Evolutionary conservation across 306 rosid species (phyloP), one percentile per base, ranked within the genome.

Genomic region (Castanea sativa): DNA sequence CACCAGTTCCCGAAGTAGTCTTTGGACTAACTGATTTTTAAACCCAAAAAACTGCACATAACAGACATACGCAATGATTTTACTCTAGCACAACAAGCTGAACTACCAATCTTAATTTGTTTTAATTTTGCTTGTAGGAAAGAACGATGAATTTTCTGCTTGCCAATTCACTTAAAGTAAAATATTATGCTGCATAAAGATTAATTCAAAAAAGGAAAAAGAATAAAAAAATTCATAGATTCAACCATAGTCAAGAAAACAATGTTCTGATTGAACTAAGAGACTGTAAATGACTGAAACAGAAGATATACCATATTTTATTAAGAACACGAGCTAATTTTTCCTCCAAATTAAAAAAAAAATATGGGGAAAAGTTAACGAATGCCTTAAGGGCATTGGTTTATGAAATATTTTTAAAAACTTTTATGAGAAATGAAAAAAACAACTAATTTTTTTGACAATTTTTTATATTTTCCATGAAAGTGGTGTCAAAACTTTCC

Each of bases 21-120:
- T 89, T 81, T 86, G 97, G 59, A 94, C 82, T 70, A 89, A 86
- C 21, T 83, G 91, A 76, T 94, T 90, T 85, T 90, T 92, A 63
- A 94, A 92, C 84, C 98, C 98, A 77, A 94, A 94, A 90, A 94
- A 88, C 98, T 94, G 89, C 81, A 73, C 52, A 82, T 21, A 67
- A 57, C 49, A 76, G 27, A 67, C 67, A 75, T 75, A 81, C 51
- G 79, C 18, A 84, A 59, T 49, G 19, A 74, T 65, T 43, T 52
- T 63, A 23, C 81, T 53, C 76, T 76, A 45, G 80, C 80, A 74
- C 23, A 53, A 52, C 51, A 69, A 70, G 55, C 76, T 68, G 71
- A 71, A 71, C 60, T 68, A 32, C 41, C 25, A 13, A 41, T 21
- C 23, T 27, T 60, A 13, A 71, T 38, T 49, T 23, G 25, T 27